Evolutionary conservation across 495 filamentous ascomycete species (phyloP), one percentile per base, ranked within the genome.

Genomic region (Aspergillus asperescens): DNA sequence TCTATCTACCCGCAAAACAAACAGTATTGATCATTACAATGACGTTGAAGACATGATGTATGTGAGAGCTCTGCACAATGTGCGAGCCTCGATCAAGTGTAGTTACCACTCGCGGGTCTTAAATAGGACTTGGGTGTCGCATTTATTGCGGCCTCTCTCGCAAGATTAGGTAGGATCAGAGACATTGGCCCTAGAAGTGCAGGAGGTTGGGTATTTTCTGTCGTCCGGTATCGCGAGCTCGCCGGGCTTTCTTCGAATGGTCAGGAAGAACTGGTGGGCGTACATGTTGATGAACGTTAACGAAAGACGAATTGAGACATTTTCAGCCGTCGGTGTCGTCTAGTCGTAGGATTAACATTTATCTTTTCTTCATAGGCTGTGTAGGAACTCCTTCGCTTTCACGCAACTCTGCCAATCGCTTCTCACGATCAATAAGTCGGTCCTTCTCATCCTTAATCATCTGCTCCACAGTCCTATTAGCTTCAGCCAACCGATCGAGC

Each of bases 391-490:
- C 73, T 45, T 77, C 74, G 15, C 60, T 76, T 55, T 86, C 80
- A 62, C 82, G 85, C 42, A 84, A 55, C 60, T 80, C 77, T 45
- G 78, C 80, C 60, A 90, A 62, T 43, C 74, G 78, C 67, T 80
- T 81, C 70, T 81, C 81, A 53, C 84, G 76, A 63, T 83, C 80
- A 42, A 73, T 62, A 32, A 83, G 70, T 59, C 81, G 78, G 49
- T 81, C 77, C 57, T 84, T 81, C 55, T 89, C 84, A 64, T 86
- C 82, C 57, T 75, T 80, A 55, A 82, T 74, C 68, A 89, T 82
- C 58, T 83, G 80, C 58, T 85, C 77, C 38, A 95, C 81, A 25
- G 82, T 83, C 72, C 83, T 84, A 20, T 82, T 74, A 1, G 80
- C 81, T 52, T 78, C 75, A 7, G 60, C 65, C 49, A 85, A 66